Base-by-base conservation (phyloP, 768 basidiomycete genomes). In the Leccinum variicolor region DNA sequence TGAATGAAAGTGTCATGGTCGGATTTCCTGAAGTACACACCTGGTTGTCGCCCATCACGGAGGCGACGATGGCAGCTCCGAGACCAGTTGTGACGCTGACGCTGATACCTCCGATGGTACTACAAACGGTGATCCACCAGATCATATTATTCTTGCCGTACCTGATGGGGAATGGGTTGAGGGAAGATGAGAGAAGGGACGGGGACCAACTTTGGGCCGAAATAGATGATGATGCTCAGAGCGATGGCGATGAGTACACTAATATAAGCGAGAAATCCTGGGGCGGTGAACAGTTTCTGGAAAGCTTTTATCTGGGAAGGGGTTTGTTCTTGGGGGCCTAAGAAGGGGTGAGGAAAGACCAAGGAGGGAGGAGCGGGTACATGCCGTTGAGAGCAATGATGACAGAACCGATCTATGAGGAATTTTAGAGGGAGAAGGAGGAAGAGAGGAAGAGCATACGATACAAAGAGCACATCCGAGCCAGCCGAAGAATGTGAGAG, bases 401-500 rank as follows among this genome's bases (percentile, higher is more conserved):
- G 59, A 87, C 82, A 17, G 92, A 91, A 41, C 93, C 92, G 57
- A 94, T 78, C 88, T 90, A 13, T 28, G 8, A 52, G 49, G 10
- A 15, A 15, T 29, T 33, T 62, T 23, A 58, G 53, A 50, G 7
- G 50, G 7, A 47, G 23, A 8, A 17, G 17, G 46, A 47, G 59
- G 9, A 19, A 19, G n/a, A 31, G n/a, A 48, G 5, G 34, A 28
- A 14, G 13, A 36, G 75, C 92, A 66, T 65, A 94, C 88, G 67
- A 98, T 92, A 74, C 93, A 96, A 17, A 98, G 81, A 15, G 77
- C 83, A 72, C 94, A 97, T 19, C 94, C 96, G 60, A 98, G 79
- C 94, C 95, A 98, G 50, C 97, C 96, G 69, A 99, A 98, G 74
- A 98, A 92, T 34, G 87, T 90, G 46, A 99, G 82, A 54, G 80